phyloP scores from a whole-genome alignment of 2,329 filamentous ascomycete genomes.

The Ophiostoma australiae region DNA sequence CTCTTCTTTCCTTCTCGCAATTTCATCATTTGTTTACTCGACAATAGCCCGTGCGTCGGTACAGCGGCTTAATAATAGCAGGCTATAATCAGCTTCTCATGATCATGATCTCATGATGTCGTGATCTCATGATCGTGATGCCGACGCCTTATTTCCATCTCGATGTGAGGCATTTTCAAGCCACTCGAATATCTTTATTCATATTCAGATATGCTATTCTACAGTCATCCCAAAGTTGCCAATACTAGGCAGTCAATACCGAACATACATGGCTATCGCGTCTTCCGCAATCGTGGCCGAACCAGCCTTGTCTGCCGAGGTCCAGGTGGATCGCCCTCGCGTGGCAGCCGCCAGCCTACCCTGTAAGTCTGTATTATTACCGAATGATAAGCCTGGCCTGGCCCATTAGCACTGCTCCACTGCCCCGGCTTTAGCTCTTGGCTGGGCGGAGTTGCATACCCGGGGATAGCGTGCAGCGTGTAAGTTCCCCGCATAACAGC shows the following conservation, averaged over 20 bases:
- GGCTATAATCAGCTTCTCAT: not conserved
- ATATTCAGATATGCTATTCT: not conserved
- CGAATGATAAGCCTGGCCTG: not conserved
- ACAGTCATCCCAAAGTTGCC: not conserved
- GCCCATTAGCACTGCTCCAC: not conserved
- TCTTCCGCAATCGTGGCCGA: not conserved
- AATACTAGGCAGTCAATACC: not conserved
- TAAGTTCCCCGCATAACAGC: slow-evolving; percentile 8
- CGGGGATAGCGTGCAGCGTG: slow-evolving; percentile 6
- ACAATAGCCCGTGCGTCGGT: not conserved
- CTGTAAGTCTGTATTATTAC: no score
- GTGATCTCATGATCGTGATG: not conserved
- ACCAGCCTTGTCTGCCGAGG: slow-evolving; percentile 5
- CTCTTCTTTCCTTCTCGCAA: not conserved
- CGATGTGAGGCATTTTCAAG: no score
- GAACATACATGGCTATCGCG: no score
- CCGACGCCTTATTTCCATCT: not conserved
- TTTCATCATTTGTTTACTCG: not conserved
- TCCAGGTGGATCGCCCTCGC: not conserved
- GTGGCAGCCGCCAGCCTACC: not conserved
- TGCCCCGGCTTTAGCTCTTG: not conserved
- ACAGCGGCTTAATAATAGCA: not conserved
- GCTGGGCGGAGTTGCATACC: slow-evolving; percentile 8
- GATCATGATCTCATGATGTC: not conserved
- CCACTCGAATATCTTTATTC: no score